Evolutionary conservation across 2,329 filamentous ascomycete genomes (phyloP), one percentile per base, ranked within the genome.

Genomic region (Fusarium sp.): DNA sequence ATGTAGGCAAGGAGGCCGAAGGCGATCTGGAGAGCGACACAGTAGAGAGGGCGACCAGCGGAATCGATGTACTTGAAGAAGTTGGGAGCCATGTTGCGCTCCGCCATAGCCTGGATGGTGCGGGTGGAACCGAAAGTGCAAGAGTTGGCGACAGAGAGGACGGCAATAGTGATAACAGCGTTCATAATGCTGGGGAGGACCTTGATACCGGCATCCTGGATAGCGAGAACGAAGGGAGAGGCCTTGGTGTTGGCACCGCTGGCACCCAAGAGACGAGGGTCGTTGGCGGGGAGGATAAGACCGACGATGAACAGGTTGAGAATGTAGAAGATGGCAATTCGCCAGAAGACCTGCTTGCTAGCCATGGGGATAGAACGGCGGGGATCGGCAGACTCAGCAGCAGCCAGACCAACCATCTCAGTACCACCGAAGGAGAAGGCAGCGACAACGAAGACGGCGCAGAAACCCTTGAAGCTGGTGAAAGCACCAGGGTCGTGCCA

Each of bases 281-380:
- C 87, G 71, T 87, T 81, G 77, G 91, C 93, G 0, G 90, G 91
- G 0, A 97, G 92, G 6, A 97, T 83, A 2, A 97, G 85, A 35
- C 95, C 93, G 60, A 97, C 89, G 7, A 97, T 83, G 20, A 89
- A 89, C 13, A 97, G 85, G 4, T 92, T 92, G 22, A 96, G 88
- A 52, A 97, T 84, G 81, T 97, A 97, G 82, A 97, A 97, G 62
- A 96, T 85, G 10, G 89, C 88, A 76, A 97, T 97, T 75, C 94
- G 90, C 94, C 94, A 97, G 79, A 97, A 97, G 20, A 97, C 93
- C 78, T 97, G 94, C 81, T 96, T 97, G 75, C 95, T 90, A 24
- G 94, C 94, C 3, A 89, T 92, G 0, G 94, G 94, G 2, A 97
- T 85, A 3, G 91, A 92, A 76, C 94, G 92, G 59, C 90, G 86